A percentile compares a stretch with the other conserved stretches of the same genome.
Evolutionary conservation across 1,139 yeast genomes (phyloP).

Genomic region (Dujonia santamariae): DNA sequence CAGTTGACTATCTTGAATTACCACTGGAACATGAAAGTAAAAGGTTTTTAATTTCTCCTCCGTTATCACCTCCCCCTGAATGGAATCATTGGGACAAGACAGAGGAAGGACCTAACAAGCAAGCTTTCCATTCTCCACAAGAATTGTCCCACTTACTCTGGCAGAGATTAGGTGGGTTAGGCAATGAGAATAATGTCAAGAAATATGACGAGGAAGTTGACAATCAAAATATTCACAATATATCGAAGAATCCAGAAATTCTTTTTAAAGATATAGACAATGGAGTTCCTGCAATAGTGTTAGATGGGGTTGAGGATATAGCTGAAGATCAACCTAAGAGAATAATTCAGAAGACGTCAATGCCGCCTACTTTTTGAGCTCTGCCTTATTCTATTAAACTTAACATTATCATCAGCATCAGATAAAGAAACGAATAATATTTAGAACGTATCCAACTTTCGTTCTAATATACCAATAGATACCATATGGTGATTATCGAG

Average conservation of each 20-base stretch:
- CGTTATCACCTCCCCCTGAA: constrained; percentile 45
- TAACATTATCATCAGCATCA: too few species aligned
- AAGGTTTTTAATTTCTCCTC: constrained; percentile 46
- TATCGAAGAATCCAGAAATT: constrained; percentile 29
- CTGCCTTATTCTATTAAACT: too few species aligned
- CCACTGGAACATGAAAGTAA: constrained; percentile 40
- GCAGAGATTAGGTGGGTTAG: constrained; percentile 42
- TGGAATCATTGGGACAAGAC: constrained; percentile 46
- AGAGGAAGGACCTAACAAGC: constrained; percentile 42
- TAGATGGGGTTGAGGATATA: constrained; percentile 22
- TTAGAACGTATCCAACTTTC: too few species aligned
- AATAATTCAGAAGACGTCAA: constrained; percentile 15
- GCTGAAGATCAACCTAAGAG: constrained; percentile 6
- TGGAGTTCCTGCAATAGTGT: constrained; percentile 38
- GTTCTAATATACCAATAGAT: too few species aligned
- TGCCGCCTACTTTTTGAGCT: too few species aligned
- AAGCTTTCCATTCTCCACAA: constrained; percentile 35
- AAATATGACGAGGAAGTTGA: constrained; percentile 22
- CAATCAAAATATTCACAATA: constrained; percentile 13
- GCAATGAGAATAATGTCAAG: constrained; percentile 29
- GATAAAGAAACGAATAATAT: too few species aligned
- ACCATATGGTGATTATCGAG: too few species aligned
- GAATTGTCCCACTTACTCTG: constrained; percentile 43
- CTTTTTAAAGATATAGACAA: constrained; percentile 35
- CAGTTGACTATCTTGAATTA: constrained; percentile 33